Percentiles rank a stretch among this genome's conserved stretches.
Evolutionary conservation across 495 filamentous ascomycete species (phyloP).

Genomic region (Penicillium alfredii): DNA sequence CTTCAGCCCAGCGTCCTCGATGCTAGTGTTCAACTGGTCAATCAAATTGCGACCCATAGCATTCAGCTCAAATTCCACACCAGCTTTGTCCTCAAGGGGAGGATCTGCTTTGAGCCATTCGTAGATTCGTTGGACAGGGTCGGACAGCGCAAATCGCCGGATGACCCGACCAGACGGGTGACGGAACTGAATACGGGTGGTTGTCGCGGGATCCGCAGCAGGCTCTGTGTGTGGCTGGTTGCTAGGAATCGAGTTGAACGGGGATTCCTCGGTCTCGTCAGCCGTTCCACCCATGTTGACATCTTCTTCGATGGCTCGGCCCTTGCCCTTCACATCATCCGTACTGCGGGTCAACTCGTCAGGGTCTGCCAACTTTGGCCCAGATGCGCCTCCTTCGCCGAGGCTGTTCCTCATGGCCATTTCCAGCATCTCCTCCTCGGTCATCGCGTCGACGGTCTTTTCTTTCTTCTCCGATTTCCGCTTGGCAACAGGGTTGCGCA

Average conservation of each 20-base stretch:
- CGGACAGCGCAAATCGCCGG: conserved; percentile 71
- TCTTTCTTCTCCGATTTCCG: conserved; percentile 67
- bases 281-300: conserved; percentile 26
- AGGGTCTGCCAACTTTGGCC: conserved; percentile 53
- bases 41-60: conserved; percentile 77
- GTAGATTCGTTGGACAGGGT: conserved; percentile 76
- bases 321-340: conserved; percentile 59
- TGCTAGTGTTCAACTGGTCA: conserved; percentile 60
- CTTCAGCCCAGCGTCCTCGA: conserved; percentile 79
- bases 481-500: conserved; percentile 85
- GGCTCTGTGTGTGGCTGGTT: conserved; percentile 75
- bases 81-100: conserved; percentile 65
- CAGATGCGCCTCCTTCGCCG: conserved; percentile 29
- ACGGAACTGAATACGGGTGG: conserved; percentile 86
- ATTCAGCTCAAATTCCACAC: conserved; percentile 78
- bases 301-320: conserved; percentile 43
- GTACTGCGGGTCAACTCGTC: conserved; percentile 72
- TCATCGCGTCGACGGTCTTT: conserved; percentile 78
- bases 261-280: conserved; percentile 27
- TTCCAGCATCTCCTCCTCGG: conserved; percentile 93
- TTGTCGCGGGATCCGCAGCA: conserved; percentile 55
- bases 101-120: conserved; percentile 91
- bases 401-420: conserved; percentile 87
- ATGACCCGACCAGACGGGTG: conserved; percentile 76
- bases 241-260: conserved; percentile 63